phyloP scores from a whole-genome alignment of 164 flowering plant species.

The Hamamelis virginiana region DNA sequence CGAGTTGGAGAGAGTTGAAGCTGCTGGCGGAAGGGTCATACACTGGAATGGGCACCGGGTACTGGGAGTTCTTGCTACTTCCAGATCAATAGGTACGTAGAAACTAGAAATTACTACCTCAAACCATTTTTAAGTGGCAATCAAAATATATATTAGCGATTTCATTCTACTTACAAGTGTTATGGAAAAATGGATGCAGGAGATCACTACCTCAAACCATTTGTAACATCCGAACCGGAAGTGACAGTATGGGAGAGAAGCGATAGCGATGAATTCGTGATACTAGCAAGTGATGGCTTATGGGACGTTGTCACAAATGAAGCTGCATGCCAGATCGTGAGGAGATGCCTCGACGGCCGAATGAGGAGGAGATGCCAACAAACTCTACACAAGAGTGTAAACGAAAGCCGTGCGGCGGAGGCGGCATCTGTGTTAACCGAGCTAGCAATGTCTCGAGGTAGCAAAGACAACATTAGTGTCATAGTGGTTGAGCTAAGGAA shows the following conservation, averaged over 20 bases:
- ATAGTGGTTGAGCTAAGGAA: constrained; percentile 38
- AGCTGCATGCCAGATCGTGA: constrained; percentile 47
- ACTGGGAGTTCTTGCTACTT: constrained; percentile 82
- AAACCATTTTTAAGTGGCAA: constrained; percentile 59
- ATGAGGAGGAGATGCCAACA: constrained; percentile 13
- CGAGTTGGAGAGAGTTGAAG: constrained; percentile 78
- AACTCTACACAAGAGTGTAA: not conserved
- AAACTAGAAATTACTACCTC: constrained; percentile 9
- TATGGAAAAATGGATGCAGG: constrained; percentile 32
- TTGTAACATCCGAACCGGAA: constrained; percentile 48
- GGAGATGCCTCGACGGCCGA: constrained; percentile 36
- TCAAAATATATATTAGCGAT: no score
- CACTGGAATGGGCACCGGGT: constrained; percentile 82
- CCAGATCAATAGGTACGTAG: constrained; percentile 78
- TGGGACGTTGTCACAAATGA: constrained; percentile 68
- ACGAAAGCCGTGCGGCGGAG: constrained; percentile 21
- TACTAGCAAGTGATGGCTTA: constrained; percentile 62
- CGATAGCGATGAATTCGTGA: constrained; percentile 47
- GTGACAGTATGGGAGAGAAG: constrained; percentile 35
- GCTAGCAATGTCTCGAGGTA: constrained; percentile 56
- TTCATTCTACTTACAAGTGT: no score
- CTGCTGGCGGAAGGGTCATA: constrained; percentile 77
- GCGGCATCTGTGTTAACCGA: constrained; percentile 45
- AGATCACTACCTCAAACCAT: constrained; percentile 55
- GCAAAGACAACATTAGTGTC: constrained; percentile 59